Percentiles rank a stretch among this genome's conserved stretches.
These are phyloP conservation scores for Orbilia brochopaga DNA, from an alignment of 2,329 filamentous ascomycete genomes.

Conservation along the genomic window DNA sequence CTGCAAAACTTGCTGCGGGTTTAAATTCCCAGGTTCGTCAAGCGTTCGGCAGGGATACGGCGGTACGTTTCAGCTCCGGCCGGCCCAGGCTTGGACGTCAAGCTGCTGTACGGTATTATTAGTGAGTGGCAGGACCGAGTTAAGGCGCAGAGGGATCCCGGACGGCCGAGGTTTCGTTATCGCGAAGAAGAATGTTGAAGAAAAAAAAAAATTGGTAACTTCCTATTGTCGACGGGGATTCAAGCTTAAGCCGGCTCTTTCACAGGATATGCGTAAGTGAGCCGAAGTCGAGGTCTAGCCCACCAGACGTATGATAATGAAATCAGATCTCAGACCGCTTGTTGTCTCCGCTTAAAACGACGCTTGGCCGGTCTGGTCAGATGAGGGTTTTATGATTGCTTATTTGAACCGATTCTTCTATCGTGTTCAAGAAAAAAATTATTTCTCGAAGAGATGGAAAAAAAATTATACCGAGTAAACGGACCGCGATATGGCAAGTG, in stretches of 20 bases:
- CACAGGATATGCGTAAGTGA: no score
- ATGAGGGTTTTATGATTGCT: slow-evolving; percentile 48
- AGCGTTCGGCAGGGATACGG: slow-evolving; percentile 45
- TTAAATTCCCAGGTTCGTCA: slow-evolving; percentile 47
- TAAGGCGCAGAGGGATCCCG: slow-evolving; percentile 17
- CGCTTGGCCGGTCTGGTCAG: slow-evolving; percentile 35
- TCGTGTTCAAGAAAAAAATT: slow-evolving; percentile 3
- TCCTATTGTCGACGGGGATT: neutral
- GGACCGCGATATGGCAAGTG: slow-evolving; percentile 19
- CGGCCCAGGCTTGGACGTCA: slow-evolving; percentile 22
- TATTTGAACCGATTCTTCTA: slow-evolving; percentile 37
- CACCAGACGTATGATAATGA: slow-evolving; percentile 30
- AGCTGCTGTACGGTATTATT: slow-evolving; percentile 34
- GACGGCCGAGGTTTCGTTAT: slow-evolving; percentile 36
- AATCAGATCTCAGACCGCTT: slow-evolving; percentile 19
- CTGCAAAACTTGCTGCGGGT: slow-evolving; percentile 36
- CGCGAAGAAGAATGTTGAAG: slow-evolving; percentile 21
- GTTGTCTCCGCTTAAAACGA: slow-evolving; percentile 46
- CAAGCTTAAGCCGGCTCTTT: slow-evolving; percentile 36
- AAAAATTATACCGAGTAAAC: neutral
- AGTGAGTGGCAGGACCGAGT: slow-evolving; percentile 35
- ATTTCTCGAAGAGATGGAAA: slow-evolving; percentile 7
- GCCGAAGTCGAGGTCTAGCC: neutral
- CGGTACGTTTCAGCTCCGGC: slow-evolving; percentile 47
- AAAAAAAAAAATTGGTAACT: slow-evolving; percentile 30